Evolutionary conservation across 345 rosid species (phyloP).

Genomic region (Hevea brasiliensis): DNA sequence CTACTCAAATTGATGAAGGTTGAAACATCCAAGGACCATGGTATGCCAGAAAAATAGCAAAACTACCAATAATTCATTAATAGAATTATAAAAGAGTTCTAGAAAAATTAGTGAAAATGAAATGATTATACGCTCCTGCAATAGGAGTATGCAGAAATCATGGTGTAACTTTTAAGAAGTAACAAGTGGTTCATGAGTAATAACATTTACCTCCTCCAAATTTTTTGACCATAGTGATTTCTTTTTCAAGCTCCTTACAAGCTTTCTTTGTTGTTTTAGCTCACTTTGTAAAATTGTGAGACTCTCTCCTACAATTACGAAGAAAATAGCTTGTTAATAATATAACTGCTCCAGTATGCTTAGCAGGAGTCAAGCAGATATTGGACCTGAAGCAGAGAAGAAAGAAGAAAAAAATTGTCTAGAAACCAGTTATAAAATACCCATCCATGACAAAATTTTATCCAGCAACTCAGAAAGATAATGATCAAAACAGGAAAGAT

Average conservation of each 20-base stretch:
- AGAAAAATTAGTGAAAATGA: neutral
- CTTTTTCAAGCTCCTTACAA: constrained; percentile 69
- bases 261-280: constrained; percentile 68
- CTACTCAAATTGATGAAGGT: neutral
- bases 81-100: neutral
- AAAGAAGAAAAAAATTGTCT: neutral
- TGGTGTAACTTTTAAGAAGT: constrained; percentile 4
- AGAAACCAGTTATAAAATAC: constrained; percentile 3
- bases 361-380: neutral
- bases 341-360: neutral
- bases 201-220: constrained; percentile 64
- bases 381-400: neutral
- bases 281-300: constrained; percentile 58
- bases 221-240: constrained; percentile 88
- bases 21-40: neutral
- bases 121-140: neutral
- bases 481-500: neutral
- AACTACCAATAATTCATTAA: neutral
- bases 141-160: neutral
- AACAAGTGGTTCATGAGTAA: neutral
- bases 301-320: constrained; percentile 58
- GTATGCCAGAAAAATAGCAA: neutral
- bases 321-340: constrained; percentile 16
- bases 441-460: neutral
- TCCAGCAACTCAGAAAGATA: neutral